Evolutionary conservation across 2,329 filamentous ascomycete genomes (phyloP).

Genomic region (Fusarium bulbicola): DNA sequence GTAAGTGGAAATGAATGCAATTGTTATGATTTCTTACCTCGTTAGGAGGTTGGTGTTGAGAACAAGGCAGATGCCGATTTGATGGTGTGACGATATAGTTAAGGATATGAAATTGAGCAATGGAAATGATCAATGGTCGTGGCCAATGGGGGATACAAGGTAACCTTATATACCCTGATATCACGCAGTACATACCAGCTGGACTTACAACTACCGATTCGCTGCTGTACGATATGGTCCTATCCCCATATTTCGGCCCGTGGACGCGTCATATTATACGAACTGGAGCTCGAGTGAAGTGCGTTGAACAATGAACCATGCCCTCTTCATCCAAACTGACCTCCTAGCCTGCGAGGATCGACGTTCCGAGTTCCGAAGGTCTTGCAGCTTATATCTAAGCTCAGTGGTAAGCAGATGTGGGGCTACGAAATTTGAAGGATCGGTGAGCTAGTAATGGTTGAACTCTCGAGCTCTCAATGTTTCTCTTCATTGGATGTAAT

Average conservation of each 20-base stretch:
- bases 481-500: background rate
- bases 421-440: too few relatives aligned
- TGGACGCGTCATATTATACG: background rate
- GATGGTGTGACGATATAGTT: background rate
- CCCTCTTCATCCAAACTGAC: too few relatives aligned
- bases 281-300: background rate
- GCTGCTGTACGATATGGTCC: background rate
- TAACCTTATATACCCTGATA: background rate
- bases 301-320: too few relatives aligned
- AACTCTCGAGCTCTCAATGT: accelerated
- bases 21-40: background rate
- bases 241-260: background rate
- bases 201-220: too few relatives aligned
- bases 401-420: accelerated
- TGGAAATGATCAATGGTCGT: accelerated
- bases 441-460: background rate
- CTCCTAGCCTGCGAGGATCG: background rate
- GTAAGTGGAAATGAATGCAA: accelerated
- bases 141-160: too few relatives aligned
- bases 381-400: accelerated
- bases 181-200: background rate
- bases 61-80: too few relatives aligned
- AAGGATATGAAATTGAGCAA: accelerated
- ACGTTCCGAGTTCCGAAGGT: background rate
- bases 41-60: accelerated